Base-by-base conservation (phyloP, 257 asterid genomes). In the Rauvolfia tetraphylla region DNA sequence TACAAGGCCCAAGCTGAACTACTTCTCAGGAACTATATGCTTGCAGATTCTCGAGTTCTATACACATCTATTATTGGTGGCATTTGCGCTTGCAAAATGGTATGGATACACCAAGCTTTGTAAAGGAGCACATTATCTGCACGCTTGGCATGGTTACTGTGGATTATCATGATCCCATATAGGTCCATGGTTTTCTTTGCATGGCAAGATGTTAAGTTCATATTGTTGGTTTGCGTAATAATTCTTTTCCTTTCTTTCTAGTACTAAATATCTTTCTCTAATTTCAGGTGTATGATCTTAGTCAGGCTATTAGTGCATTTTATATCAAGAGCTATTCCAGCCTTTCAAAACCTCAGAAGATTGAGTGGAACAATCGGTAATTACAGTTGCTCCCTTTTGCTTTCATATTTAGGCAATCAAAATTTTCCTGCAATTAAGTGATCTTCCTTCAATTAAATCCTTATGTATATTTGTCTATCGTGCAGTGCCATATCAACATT, bases 331-430 rank as follows among this genome's bases (percentile, higher is more conserved):
- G 90, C 84, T 90, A 88, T 82, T 54, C 80, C 27, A 84, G 81
- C 81, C 89, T 89, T 68, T 78, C 92, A 44, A 84, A 80, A 78
- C 48, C 87, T 68, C 86, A 76, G 61, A 94, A 87, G 78, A 78
- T 92, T 68, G 98, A 92, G 80, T 92, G 98, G 98, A 88, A 85
- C 84, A 92, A 92, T 74, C 91, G 98, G 98, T 92, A 63, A 80
- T 86, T 83, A 42, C 34, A 70, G 51, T 51, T 42, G 36, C 73
- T 46, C 51, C 77, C 53, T 82, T 18, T 57, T 71, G 76, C 58
- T 31, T 65, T 27, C 20, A 25, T 31, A 70, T 74, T 69, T 56
- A n/a, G 68, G 41, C 66, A 0, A 18, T 53, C 33, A n/a, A n/a
- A 62, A 1, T 33, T 34, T 67, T 17, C 72, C 61, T 17, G 74